These are phyloP conservation scores for Neurospora hispaniola DNA, from an alignment of 495 filamentous ascomycete genomes.

Conservation along the genomic window DNA sequence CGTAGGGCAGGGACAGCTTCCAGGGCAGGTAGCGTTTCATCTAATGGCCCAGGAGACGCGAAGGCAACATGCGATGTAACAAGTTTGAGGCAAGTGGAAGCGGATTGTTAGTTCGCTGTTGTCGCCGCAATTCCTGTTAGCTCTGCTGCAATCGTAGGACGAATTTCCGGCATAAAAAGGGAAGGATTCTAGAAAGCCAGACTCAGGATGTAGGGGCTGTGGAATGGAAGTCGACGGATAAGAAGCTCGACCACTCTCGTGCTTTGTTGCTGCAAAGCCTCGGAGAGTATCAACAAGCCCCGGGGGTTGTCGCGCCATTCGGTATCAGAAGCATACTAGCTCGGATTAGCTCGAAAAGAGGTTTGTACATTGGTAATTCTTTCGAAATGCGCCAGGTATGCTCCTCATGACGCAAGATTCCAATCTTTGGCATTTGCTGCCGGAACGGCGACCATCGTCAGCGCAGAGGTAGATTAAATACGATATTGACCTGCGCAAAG, in stretches of 20 bases:
- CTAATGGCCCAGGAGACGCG: constrained; percentile 17
- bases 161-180: not conserved
- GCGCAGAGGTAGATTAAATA: not conserved
- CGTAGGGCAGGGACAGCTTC: not conserved
- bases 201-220: not conserved
- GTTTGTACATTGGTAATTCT: not conserved
- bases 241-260: not conserved
- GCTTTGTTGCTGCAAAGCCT: not conserved
- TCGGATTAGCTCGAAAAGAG: not conserved
- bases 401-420: not conserved
- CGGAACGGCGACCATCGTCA: not conserved
- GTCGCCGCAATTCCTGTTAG: not conserved
- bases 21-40: constrained; percentile 17
- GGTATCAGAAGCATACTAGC: not conserved
- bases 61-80: constrained; percentile 26
- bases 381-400: not conserved
- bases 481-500: not conserved
- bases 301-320: not conserved
- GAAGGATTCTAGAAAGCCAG: constrained; percentile 13
- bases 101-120: not conserved
- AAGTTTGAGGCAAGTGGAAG: constrained; percentile 5
- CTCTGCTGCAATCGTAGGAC: not conserved
- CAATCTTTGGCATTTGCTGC: not conserved
- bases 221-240: not conserved
- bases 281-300: not conserved